Percentiles rank a stretch among this genome's conserved stretches.
Evolutionary conservation across 1,284 basidiomycete species (phyloP).

Genomic region (Neonothopanus nambi): DNA sequence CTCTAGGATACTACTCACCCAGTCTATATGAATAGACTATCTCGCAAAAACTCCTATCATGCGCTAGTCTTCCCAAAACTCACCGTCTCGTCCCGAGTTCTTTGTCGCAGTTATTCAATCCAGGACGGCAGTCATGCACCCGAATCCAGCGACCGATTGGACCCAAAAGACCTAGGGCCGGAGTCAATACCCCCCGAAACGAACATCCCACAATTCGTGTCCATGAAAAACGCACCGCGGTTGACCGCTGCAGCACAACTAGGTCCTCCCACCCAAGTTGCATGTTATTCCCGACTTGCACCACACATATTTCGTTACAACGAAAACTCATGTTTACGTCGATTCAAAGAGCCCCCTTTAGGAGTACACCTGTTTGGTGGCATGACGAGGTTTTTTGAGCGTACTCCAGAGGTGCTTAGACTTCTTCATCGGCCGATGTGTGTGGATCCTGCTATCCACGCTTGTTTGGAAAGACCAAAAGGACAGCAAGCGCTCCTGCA

Average conservation of each 20-base stretch:
- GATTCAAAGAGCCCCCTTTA: conserved; percentile 1
- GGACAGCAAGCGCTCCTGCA: conserved; percentile 13
- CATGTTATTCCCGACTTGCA: conserved; percentile 9
- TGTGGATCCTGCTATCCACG: conserved; percentile 16
- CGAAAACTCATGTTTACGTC: conserved; percentile 7
- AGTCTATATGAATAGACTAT: no score
- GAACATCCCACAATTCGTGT: background rate
- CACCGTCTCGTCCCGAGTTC: no score
- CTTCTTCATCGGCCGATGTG: background rate
- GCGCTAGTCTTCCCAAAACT: no score
- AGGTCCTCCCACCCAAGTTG: conserved; percentile 6
- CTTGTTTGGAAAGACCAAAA: conserved; percentile 12
- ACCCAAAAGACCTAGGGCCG: no score
- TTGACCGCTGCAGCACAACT: background rate
- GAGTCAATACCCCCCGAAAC: no score
- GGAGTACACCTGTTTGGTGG: background rate
- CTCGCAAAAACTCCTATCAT: no score
- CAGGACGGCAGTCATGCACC: no score
- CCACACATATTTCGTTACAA: background rate
- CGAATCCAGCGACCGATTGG: no score
- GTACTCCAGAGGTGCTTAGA: background rate
- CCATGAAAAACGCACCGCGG: background rate
- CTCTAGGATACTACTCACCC: no score
- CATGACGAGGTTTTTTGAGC: no score
- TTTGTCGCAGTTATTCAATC: no score